Conservation (phyloP, 2,329 filamentous ascomycete species). For the Ophiostoma quercus region DNA sequence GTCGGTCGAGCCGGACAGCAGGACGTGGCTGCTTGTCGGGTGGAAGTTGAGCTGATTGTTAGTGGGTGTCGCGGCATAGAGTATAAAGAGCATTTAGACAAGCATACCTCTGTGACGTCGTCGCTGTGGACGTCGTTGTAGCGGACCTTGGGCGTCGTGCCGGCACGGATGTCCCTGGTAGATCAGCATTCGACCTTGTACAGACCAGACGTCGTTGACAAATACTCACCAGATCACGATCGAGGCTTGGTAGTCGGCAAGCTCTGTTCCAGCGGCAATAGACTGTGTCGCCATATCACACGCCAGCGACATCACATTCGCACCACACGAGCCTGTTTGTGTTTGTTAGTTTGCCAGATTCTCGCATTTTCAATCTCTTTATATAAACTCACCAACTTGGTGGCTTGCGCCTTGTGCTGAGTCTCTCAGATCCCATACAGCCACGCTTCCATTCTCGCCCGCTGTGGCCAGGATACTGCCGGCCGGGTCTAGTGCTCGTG, state of each 20-base stretch:
- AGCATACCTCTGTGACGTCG: slow-evolving; percentile 56
- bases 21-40: slow-evolving; percentile 52
- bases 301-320: slow-evolving; percentile 57
- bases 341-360: not conserved
- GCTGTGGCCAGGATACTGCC: slow-evolving; percentile 59
- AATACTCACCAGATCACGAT: slow-evolving; percentile 54
- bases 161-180: slow-evolving; percentile 50
- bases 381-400: slow-evolving; percentile 35
- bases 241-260: slow-evolving; percentile 57
- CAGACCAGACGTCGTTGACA: slow-evolving; percentile 23
- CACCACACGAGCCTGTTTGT: slow-evolving; percentile 24
- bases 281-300: slow-evolving; percentile 52
- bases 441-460: slow-evolving; percentile 64
- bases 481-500: slow-evolving; percentile 50
- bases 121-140: slow-evolving; percentile 64
- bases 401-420: slow-evolving; percentile 36
- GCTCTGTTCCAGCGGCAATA: slow-evolving; percentile 68
- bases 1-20: slow-evolving; percentile 74
- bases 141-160: slow-evolving; percentile 43
- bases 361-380: too few species aligned
- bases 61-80: not conserved
- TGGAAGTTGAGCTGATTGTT: slow-evolving; percentile 52
- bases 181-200: not conserved
- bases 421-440: slow-evolving; percentile 59
- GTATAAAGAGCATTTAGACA: not conserved